Evolutionary conservation across 768 basidiomycete species (phyloP).

Genomic region (Fistulinella prunicolor): DNA sequence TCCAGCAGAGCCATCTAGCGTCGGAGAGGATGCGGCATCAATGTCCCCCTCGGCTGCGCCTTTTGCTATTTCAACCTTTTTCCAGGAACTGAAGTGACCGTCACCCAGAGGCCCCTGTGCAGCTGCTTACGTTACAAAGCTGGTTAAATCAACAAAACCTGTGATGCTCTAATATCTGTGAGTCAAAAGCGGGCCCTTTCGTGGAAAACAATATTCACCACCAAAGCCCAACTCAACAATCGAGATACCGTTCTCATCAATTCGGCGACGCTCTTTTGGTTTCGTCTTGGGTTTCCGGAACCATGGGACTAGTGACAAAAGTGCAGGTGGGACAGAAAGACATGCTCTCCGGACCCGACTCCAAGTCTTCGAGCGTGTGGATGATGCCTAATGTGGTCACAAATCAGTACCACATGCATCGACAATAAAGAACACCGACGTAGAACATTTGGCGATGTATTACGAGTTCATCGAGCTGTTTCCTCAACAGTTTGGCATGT

Average conservation of each 20-base stretch:
- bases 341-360: slow-evolving; percentile 14
- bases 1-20: background rate
- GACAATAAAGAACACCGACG: slow-evolving; percentile 38
- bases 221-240: slow-evolving; percentile 1
- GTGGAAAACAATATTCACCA: slow-evolving; percentile 2
- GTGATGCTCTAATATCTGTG: background rate
- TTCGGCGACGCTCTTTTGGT: background rate
- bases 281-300: background rate
- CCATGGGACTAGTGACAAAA: slow-evolving; percentile 6
- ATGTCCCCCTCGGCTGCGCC: background rate
- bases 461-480: slow-evolving; percentile 71
- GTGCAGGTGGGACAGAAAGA: background rate
- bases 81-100: background rate
- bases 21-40: background rate
- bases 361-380: slow-evolving; percentile 1
- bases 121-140: background rate
- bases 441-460: slow-evolving; percentile 62
- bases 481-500: slow-evolving; percentile 47
- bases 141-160: background rate
- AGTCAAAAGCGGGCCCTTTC: background rate
- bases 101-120: background rate
- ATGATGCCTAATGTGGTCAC: slow-evolving; percentile 14
- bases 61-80: background rate
- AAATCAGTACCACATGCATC: background rate
- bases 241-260: background rate